Conservation (phyloP, 1,139 yeast genomes). For the Kodamaea sp. region DNA sequence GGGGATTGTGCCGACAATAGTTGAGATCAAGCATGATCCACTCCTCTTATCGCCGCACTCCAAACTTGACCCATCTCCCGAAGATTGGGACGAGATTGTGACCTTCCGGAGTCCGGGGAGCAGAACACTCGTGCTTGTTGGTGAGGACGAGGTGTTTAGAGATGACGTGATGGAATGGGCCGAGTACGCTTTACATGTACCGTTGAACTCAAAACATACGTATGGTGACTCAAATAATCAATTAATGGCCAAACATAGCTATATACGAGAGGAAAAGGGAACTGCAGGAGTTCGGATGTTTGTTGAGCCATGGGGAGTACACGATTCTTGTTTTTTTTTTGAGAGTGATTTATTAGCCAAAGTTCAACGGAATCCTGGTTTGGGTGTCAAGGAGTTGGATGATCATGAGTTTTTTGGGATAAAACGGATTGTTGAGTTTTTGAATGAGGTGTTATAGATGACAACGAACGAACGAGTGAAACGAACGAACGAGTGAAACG, state of each 20-base stretch:
- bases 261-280: conserved; percentile 13
- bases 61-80: conserved; percentile 12
- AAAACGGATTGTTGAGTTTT: conserved; percentile 23
- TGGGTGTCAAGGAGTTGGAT: conserved; percentile 8
- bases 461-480: too few relatives aligned
- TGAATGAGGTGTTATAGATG: conserved; percentile 22
- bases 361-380: conserved; percentile 5
- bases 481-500: too few relatives aligned
- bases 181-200: conserved; percentile 29
- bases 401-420: conserved; percentile 26
- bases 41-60: conserved; percentile 20
- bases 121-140: conserved; percentile 31
- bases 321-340: conserved; percentile 35
- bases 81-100: conserved; percentile 36
- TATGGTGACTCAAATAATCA: conserved; percentile 27
- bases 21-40: conserved; percentile 14
- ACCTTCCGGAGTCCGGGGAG: conserved; percentile 24
- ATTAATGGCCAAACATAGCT: conserved; percentile 18
- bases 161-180: conserved; percentile 41
- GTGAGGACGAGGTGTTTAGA: conserved; percentile 45
- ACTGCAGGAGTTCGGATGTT: conserved; percentile 20
- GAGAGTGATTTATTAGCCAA: conserved; percentile 21
- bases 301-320: conserved; percentile 46
- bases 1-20: conserved; percentile 9
- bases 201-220: conserved; percentile 18